Percentiles rank a stretch among this genome's conserved stretches.
These are phyloP conservation scores for Elasticomyces elasticus DNA, from an alignment of 495 filamentous ascomycete species.

Conservation along the genomic window DNA sequence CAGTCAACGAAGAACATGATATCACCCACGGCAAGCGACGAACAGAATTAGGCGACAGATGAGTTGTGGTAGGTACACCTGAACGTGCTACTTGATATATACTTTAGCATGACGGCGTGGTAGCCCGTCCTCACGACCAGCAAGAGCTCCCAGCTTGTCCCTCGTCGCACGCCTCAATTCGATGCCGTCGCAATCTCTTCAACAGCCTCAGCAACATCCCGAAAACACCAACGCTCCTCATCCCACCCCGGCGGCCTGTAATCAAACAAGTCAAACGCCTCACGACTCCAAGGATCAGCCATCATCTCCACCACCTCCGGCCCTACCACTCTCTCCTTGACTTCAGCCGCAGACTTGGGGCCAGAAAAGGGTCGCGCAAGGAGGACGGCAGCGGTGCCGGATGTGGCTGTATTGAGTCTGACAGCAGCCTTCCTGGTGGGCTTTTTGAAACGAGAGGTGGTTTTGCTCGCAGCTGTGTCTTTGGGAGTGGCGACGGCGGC, in stretches of 20 bases:
- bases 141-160: not conserved
- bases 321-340: not conserved
- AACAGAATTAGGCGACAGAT: no score
- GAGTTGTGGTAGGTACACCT: no score
- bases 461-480: not conserved
- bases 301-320: not conserved
- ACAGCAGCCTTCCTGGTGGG: conserved; percentile 1
- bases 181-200: not conserved
- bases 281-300: conserved; percentile 41
- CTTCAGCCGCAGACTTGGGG: conserved; percentile 1
- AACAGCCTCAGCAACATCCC: not conserved
- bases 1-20: no score
- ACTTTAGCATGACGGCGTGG: no score
- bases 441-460: no score
- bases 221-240: conserved; percentile 16
- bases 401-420: conserved; percentile 6
- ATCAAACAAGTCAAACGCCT: conserved; percentile 51
- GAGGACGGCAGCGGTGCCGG: conserved; percentile 10
- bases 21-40: no score
- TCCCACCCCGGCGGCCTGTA: conserved; percentile 35
- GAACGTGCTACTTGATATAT: no score
- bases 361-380: conserved; percentile 8
- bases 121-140: no score
- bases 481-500: no score
- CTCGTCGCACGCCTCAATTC: no score